Percentiles rank a stretch among this genome's conserved stretches.
These are phyloP conservation scores for Xylaria hypoxylon DNA, from an alignment of 2,329 filamentous ascomycete genomes.

Conservation along the genomic window DNA sequence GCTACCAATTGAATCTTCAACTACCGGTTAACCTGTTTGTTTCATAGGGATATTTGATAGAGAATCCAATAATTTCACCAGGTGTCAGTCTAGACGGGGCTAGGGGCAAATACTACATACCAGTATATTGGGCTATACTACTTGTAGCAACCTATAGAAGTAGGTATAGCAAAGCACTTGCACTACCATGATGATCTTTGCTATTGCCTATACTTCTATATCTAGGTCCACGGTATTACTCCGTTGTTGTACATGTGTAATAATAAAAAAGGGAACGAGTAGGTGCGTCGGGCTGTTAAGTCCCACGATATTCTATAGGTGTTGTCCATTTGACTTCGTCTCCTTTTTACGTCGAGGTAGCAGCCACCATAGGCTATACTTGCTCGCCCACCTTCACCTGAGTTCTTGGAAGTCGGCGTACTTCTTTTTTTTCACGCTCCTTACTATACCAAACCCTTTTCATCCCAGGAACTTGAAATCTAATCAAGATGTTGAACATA, in stretches of 20 bases:
- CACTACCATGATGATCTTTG: neutral
- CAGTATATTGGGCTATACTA: conserved; percentile 15
- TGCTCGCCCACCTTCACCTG: neutral
- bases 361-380: neutral
- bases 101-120: conserved; percentile 19
- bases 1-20: neutral
- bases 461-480: neutral
- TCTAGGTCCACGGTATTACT: no score
- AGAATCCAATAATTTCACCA: neutral
- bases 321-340: neutral
- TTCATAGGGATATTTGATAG: neutral
- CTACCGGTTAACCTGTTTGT: conserved; percentile 1
- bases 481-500: conserved; percentile 27
- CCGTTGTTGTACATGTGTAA: conserved; percentile 13
- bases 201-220: conserved; percentile 9
- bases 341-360: conserved; percentile 5
- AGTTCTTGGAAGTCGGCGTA: neutral
- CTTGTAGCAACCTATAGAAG: conserved; percentile 14
- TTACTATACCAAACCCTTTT: conserved; percentile 1
- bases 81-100: conserved; percentile 3
- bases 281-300: conserved; percentile 1
- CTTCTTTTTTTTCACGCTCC: conserved; percentile 7
- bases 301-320: conserved; percentile 3
- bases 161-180: neutral
- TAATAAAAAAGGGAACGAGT: conserved; percentile 5